Conservation (phyloP, 2,329 filamentous ascomycete species). For the Botrytis sinoallii region DNA sequence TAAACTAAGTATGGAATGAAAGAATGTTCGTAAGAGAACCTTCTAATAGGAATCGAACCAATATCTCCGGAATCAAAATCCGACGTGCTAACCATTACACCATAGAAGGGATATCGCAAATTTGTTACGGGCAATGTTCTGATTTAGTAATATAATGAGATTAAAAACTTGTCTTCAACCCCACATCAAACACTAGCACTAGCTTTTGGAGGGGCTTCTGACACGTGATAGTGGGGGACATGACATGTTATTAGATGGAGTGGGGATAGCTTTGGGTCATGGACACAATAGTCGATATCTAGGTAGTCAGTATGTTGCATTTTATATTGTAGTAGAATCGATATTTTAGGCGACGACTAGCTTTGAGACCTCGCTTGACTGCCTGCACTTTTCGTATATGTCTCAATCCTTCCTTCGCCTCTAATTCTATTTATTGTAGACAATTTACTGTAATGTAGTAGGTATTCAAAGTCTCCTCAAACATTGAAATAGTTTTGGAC, state of each 20-base stretch:
- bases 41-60: constrained; percentile 23
- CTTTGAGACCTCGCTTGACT: background rate
- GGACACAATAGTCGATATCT: background rate
- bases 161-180: fast-evolving
- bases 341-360: background rate
- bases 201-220: background rate
- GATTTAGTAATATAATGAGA: fast-evolving
- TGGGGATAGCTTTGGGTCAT: background rate
- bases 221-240: background rate
- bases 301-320: background rate
- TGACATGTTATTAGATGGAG: background rate
- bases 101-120: constrained; percentile 4
- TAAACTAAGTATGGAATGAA: background rate
- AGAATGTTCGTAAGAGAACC: constrained; percentile 14
- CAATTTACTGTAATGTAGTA: background rate
- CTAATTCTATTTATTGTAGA: background rate
- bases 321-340: background rate
- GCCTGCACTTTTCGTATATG: background rate
- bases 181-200: background rate
- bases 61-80: constrained; percentile 22
- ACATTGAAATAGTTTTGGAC: background rate
- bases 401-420: background rate
- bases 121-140: fast-evolving
- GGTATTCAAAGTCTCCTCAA: too few species aligned
- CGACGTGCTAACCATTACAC: constrained; percentile 20